phyloP scores from a whole-genome alignment of 495 filamentous ascomycete genomes.

The Lasiosphaeriaceae sp. region DNA sequence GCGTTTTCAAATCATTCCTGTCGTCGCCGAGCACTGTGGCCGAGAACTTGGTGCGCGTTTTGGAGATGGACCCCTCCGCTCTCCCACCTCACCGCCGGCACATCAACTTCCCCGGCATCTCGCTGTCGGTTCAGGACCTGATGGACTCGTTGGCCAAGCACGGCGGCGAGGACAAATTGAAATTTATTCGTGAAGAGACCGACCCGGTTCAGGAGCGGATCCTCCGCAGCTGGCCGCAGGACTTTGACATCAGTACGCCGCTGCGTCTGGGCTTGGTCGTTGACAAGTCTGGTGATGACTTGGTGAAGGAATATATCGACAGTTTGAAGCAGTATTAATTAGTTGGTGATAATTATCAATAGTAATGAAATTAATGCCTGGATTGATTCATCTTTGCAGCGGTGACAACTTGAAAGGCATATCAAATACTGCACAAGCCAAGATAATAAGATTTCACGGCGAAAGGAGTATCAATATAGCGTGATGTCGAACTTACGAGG shows the following conservation, averaged over 20 bases:
- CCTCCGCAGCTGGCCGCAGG: slow-evolving; percentile 68
- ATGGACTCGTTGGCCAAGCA: slow-evolving; percentile 67
- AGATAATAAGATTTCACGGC: no score
- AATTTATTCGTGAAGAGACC: slow-evolving; percentile 60
- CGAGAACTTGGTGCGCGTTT: slow-evolving; percentile 65
- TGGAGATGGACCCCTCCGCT: slow-evolving; percentile 50
- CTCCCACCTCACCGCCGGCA: slow-evolving; percentile 56
- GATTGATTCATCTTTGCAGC: no score
- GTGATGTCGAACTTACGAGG: no score
- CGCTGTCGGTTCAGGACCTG: slow-evolving; percentile 69
- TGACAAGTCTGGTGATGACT: slow-evolving; percentile 39
- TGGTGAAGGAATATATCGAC: slow-evolving; percentile 40
- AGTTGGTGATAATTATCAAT: no score
- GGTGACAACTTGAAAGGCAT: no score
- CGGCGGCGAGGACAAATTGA: slow-evolving; percentile 64
- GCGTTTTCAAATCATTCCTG: slow-evolving; percentile 60
- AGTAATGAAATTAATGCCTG: no score
- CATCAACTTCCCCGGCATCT: slow-evolving; percentile 71
- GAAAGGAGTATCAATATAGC: no score
- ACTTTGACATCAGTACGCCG: slow-evolving; percentile 59
- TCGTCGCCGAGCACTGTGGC: slow-evolving; percentile 64
- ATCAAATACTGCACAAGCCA: no score
- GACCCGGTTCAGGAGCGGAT: slow-evolving; percentile 66
- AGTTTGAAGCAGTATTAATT: slow-evolving; percentile 25
- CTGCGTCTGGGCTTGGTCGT: slow-evolving; percentile 56